phyloP scores from a whole-genome alignment of 148 eudicot genomes.

The Diospyros kaki region DNA sequence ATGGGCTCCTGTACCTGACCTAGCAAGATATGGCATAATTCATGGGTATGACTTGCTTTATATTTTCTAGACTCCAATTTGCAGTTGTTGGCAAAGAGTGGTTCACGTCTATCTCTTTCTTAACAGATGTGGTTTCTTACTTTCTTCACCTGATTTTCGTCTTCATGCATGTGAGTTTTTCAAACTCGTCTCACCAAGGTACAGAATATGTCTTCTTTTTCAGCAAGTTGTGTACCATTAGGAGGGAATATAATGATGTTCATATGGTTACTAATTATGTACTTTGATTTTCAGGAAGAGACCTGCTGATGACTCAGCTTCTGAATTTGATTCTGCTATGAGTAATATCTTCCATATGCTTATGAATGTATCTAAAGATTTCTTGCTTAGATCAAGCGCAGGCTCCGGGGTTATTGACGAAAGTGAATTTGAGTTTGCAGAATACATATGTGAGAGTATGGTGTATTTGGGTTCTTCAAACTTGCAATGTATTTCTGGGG shows the following conservation, averaged over 20 bases:
- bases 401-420: slow-evolving; percentile 42
- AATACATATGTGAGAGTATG: slow-evolving; percentile 86
- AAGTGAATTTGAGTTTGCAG: slow-evolving; percentile 78
- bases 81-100: neutral
- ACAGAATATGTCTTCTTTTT: slow-evolving; percentile 19
- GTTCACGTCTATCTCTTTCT: slow-evolving; percentile 1
- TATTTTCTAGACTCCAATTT: neutral
- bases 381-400: slow-evolving; percentile 60
- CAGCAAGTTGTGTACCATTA: slow-evolving; percentile 1
- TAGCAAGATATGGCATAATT: slow-evolving; percentile 77
- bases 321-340: slow-evolving; percentile 85
- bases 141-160: slow-evolving; percentile 90
- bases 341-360: slow-evolving; percentile 61
- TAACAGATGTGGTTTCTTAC: slow-evolving; percentile 88
- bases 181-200: slow-evolving; percentile 88
- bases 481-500: slow-evolving; percentile 66
- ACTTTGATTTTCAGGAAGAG: slow-evolving; percentile 63
- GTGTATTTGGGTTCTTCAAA: slow-evolving; percentile 80
- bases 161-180: slow-evolving; percentile 97
- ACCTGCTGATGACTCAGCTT: slow-evolving; percentile 64
- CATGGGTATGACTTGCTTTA: slow-evolving; percentile 53
- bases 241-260: neutral
- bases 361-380: slow-evolving; percentile 75
- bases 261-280: neutral
- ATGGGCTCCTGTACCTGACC: slow-evolving; percentile 96